Percentiles rank a stretch among this genome's conserved stretches.
Conservation (phyloP, 192 early-diverging fungal species). For the Lobosporangium transversale region DNA sequence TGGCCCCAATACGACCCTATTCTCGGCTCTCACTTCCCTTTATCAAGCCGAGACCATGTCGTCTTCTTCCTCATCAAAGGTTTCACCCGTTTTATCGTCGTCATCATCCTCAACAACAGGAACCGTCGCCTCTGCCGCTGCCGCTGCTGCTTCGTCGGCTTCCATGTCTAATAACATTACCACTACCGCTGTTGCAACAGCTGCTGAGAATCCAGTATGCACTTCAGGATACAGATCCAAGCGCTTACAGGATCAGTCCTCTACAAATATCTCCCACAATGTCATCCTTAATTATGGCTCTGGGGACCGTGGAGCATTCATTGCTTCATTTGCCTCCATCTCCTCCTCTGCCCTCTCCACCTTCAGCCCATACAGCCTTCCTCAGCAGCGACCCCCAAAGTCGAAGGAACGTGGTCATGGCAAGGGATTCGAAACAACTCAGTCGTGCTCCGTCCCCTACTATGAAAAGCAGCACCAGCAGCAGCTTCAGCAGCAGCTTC, state of each 20-base stretch:
- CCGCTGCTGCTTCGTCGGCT: too few species aligned
- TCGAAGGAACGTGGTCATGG: neutral
- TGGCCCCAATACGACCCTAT: neutral
- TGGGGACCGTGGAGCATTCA: slow-evolving; percentile 9
- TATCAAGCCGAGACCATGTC: slow-evolving; percentile 4
- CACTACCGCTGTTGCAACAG: too few species aligned
- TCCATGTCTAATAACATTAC: too few species aligned
- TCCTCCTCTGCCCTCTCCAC: slow-evolving; percentile 5
- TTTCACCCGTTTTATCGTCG: neutral
- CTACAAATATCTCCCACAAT: slow-evolving; percentile 1
- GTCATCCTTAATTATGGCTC: slow-evolving; percentile 4
- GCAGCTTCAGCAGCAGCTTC: too few species aligned
- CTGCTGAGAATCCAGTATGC: neutral
- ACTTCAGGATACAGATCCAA: neutral
- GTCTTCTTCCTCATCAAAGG: too few species aligned
- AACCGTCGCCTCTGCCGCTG: too few species aligned
- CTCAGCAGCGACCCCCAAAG: slow-evolving; percentile 15
- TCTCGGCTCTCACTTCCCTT: neutral
- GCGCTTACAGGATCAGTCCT: neutral
- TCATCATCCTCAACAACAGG: neutral
- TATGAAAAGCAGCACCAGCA: slow-evolving; percentile 4
- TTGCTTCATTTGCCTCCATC: neutral
- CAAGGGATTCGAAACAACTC: neutral
- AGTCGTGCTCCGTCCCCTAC: too few species aligned
- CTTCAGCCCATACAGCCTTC: too few species aligned